Conservation (phyloP, 2,329 filamentous ascomycete genomes). For the Hypoxylon sp. region DNA sequence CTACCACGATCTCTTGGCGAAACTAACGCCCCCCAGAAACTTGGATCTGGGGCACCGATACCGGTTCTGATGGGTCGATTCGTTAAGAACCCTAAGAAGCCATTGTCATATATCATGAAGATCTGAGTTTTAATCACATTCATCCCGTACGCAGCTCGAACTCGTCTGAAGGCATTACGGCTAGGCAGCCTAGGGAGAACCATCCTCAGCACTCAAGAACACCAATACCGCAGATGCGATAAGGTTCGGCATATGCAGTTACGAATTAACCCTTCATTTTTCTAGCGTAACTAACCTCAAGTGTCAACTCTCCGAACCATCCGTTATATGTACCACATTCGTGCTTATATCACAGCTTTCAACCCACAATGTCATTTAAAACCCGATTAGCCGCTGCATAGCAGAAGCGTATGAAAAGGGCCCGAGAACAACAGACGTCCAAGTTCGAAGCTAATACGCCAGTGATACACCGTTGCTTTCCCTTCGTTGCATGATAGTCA, state of each 20-base stretch:
- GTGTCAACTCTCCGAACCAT: background rate
- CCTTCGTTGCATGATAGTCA: too few relatives aligned
- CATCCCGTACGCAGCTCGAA: too few relatives aligned
- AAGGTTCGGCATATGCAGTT: too few relatives aligned
- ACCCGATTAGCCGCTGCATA: background rate
- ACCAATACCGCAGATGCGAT: background rate
- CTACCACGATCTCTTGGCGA: background rate
- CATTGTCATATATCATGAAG: background rate
- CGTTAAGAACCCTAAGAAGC: background rate
- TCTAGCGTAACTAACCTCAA: background rate
- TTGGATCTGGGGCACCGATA: background rate
- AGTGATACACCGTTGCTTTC: too few relatives aligned
- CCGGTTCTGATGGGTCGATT: background rate
- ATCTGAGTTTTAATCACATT: background rate
- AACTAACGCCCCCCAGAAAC: background rate
- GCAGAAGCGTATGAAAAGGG: too few relatives aligned
- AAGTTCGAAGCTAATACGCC: too few relatives aligned
- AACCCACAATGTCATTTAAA: background rate
- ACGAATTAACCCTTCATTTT: too few relatives aligned
- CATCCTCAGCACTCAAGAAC: background rate
- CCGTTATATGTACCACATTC: too few relatives aligned
- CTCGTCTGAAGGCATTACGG: background rate
- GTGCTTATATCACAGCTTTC: background rate
- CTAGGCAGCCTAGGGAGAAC: background rate
- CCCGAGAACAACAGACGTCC: too few relatives aligned